Evolutionary conservation across 345 rosid genomes (phyloP), one percentile per base, ranked within the genome.

Genomic region (Hypericum androsaemum): DNA sequence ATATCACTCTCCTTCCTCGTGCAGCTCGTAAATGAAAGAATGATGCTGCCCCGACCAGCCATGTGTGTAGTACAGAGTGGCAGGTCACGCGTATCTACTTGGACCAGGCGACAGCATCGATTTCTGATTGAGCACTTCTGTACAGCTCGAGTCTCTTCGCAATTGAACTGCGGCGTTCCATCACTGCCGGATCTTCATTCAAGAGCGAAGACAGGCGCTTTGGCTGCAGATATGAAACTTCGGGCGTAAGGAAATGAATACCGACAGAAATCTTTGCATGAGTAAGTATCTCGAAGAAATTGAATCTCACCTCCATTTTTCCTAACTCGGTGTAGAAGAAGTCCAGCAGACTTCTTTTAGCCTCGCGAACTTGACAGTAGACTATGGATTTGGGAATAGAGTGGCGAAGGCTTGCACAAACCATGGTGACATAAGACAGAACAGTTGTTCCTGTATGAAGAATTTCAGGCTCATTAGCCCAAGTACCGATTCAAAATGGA

Each of bases 291-390:
- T 22, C 4, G 32, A 4, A 4, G 32, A 22, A 22, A 22, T 22
- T 22, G 32, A 11, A 48, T 57, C 73, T 63, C 49, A 92, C 98
- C 67, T 88, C 98, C 83, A 92, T 65, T 77, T 81, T 79, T 36
- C 98, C 98, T 54, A 92, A 71, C 40, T 92, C 98, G 0, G 88
- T 80, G 73, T 78, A 92, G 85, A 88, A 92, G 71, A 75, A 86
- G 59, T 92, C 98, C 0, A 92, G 97, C 52, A 92, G 79, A 78
- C 94, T 74, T 53, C 95, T 67, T 54, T 88, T 92, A 38, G 98
- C 98, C 68, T 88, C 98, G n/a, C 98, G 89, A 42, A 88, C 97
- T 88, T 92, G 97, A 60, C 97, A 85, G 60, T 92, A 79, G 51
- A 88, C 98, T 0, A 92, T 59, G 47, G 98, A 92, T 73, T 92